Conservation (phyloP, 305 asterid species). For the Solanum hybrid region DNA sequence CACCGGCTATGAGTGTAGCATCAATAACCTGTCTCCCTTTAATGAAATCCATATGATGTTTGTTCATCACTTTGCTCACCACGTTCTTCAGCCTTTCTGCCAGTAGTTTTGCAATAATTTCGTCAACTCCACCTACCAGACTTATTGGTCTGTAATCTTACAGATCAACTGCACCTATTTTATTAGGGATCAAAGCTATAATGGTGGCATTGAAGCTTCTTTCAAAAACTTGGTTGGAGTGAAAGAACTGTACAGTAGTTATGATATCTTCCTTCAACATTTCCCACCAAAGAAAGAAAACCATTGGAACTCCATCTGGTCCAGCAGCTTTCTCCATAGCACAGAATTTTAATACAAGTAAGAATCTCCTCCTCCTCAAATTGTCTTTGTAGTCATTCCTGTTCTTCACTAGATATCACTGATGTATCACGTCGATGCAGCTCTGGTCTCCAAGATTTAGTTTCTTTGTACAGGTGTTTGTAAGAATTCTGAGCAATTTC, state of each 20-base stretch:
- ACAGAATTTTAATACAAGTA: background rate
- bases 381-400: background rate
- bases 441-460: background rate
- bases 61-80: background rate
- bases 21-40: background rate
- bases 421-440: background rate
- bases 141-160: background rate
- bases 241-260: background rate
- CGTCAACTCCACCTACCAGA: background rate
- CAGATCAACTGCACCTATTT: background rate
- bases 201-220: background rate
- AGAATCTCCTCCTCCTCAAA: background rate
- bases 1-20: background rate
- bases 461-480: background rate
- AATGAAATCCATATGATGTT: background rate
- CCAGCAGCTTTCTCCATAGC: background rate
- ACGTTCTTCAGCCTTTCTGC: background rate
- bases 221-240: background rate
- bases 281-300: background rate
- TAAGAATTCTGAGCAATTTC: background rate
- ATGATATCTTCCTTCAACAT: background rate
- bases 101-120: background rate
- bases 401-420: background rate
- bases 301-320: background rate
- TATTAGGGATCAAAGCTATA: background rate